A percentile compares a stretch with the other conserved stretches of the same genome.
Evolutionary conservation across 2,329 filamentous ascomycete genomes (phyloP).

Genomic region (Colletotrichum caudatum): DNA sequence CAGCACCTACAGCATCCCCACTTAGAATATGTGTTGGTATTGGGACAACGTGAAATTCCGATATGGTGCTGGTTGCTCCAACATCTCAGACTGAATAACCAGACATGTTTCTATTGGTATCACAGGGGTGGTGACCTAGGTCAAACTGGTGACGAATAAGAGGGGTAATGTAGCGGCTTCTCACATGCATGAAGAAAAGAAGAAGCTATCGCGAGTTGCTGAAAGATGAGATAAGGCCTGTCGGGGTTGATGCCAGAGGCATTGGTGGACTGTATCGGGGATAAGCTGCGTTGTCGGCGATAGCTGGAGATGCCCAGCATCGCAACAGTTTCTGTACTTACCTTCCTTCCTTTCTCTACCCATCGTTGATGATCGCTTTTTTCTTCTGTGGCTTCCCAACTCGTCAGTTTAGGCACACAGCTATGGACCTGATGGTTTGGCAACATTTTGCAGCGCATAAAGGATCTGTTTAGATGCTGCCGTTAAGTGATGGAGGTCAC

Average conservation of each 20-base stretch:
- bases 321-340: slow-evolving; percentile 15
- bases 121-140: too few species aligned
- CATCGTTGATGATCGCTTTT: neutral
- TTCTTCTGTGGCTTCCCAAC: too few species aligned
- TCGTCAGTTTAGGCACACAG: neutral
- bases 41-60: neutral
- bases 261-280: too few species aligned
- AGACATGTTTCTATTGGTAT: neutral
- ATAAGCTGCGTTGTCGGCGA: too few species aligned
- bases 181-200: too few species aligned
- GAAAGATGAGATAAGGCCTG: too few species aligned
- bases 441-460: neutral
- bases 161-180: too few species aligned
- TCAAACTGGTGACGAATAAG: too few species aligned
- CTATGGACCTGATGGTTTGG: neutral
- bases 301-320: too few species aligned
- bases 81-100: neutral
- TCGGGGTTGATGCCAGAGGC: too few species aligned
- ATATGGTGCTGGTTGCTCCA: neutral
- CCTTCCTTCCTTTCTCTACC: slow-evolving; percentile 27
- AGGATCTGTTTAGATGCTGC: rapidly evolving
- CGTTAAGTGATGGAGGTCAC: too few species aligned
- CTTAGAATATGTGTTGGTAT: neutral
- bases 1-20: slow-evolving; percentile 49
- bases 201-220: too few species aligned